A percentile compares a stretch with the other conserved stretches of the same genome.
Conservation (phyloP, 768 basidiomycete species). For the Ramaria sp. region DNA sequence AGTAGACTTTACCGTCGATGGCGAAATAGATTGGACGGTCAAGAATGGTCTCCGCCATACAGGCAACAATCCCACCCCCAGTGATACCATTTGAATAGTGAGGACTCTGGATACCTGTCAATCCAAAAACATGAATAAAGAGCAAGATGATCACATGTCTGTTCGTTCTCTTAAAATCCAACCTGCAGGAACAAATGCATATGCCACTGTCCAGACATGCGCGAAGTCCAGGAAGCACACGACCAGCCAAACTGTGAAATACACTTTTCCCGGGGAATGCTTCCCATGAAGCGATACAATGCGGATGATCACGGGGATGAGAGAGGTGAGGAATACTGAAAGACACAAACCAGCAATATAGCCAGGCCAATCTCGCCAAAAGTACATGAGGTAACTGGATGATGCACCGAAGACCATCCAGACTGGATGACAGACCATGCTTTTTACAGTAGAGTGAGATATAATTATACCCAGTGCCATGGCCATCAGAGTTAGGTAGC, state of each 20-base stretch:
- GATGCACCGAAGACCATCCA: slow-evolving; percentile 47
- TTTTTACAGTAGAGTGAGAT: slow-evolving; percentile 12
- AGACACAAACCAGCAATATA: slow-evolving; percentile 52
- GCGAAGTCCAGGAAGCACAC: slow-evolving; percentile 55
- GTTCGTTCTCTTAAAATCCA: slow-evolving; percentile 67
- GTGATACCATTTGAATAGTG: slow-evolving; percentile 37
- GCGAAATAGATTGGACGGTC: neutral
- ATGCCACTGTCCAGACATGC: slow-evolving; percentile 77
- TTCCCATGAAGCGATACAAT: slow-evolving; percentile 31
- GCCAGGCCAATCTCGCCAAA: slow-evolving; percentile 54
- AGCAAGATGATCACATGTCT: slow-evolving; percentile 38
- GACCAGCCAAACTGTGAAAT: slow-evolving; percentile 46
- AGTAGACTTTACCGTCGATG: neutral
- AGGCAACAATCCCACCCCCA: slow-evolving; percentile 21
- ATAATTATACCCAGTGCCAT: slow-evolving; percentile 48
- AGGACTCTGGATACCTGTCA: slow-evolving; percentile 33
- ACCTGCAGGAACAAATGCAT: slow-evolving; percentile 84
- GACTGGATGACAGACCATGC: slow-evolving; percentile 30
- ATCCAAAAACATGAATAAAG: neutral
- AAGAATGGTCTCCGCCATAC: neutral
- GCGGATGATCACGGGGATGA: slow-evolving; percentile 44
- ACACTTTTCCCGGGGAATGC: slow-evolving; percentile 31
- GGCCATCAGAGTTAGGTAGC: slow-evolving; percentile 53
- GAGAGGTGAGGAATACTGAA: slow-evolving; percentile 52
- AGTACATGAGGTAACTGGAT: slow-evolving; percentile 46